phyloP scores from a whole-genome alignment of 2,329 filamentous ascomycete genomes.

The Graphiopsis chlorocephala region DNA sequence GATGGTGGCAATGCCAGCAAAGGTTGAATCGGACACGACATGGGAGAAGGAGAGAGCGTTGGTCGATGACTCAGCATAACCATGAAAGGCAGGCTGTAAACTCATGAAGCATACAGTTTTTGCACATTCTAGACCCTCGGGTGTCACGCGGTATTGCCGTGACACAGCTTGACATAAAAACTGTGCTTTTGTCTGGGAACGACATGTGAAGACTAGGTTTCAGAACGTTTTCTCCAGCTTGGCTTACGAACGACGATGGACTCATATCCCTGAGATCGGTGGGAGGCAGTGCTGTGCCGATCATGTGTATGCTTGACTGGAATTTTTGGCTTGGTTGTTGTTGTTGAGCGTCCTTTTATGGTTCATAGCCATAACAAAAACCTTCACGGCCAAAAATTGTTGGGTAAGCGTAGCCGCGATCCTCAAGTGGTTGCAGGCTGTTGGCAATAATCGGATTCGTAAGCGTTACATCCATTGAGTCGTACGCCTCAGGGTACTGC shows the following conservation, averaged over 20 bases:
- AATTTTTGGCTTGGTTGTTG: slow-evolving; percentile 3
- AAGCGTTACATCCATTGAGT: slow-evolving; percentile 13
- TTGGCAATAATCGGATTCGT: slow-evolving; percentile 1
- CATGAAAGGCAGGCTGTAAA: slow-evolving; percentile 5
- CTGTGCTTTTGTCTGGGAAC: background rate
- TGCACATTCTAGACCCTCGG: slow-evolving; percentile 1
- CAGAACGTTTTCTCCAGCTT: slow-evolving; percentile 8
- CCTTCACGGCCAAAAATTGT: slow-evolving; percentile 1
- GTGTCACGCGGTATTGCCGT: background rate
- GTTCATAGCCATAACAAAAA: slow-evolving; percentile 7
- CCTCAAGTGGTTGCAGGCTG: slow-evolving; percentile 4
- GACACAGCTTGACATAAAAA: background rate
- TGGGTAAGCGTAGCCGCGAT: background rate
- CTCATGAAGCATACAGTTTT: background rate
- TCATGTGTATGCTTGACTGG: slow-evolving; percentile 2
- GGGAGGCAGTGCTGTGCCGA: background rate
- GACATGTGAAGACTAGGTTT: slow-evolving; percentile 5
- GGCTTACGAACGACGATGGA: slow-evolving; percentile 2
- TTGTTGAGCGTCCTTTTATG: slow-evolving; percentile 5
- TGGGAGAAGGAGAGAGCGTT: background rate
- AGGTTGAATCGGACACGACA: slow-evolving; percentile 1
- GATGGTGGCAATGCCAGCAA: slow-evolving; percentile 1
- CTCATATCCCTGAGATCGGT: background rate
- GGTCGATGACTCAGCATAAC: background rate
- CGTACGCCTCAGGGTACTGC: slow-evolving; percentile 3